These are phyloP conservation scores for Phytophthora colocasiae DNA, from an alignment of 352 stramenopile genomes.

Conservation along the genomic window DNA sequence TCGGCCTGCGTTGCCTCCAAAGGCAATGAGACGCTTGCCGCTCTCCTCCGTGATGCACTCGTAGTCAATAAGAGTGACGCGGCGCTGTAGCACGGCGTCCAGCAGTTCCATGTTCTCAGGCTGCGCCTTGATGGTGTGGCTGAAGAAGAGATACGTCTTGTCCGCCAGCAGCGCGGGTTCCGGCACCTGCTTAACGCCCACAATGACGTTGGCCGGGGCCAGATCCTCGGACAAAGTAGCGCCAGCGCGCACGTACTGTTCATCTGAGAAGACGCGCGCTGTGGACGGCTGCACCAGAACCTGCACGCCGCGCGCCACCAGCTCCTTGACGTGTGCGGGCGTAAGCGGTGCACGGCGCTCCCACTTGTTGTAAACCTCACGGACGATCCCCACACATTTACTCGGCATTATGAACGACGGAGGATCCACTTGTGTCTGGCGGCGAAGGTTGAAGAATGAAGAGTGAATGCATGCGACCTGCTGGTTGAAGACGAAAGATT, in stretches of 20 bases:
- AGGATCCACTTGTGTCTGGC: constrained; percentile 4
- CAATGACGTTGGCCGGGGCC: constrained; percentile 88
- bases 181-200: constrained; percentile 96
- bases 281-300: constrained; percentile 95
- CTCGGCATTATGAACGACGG: constrained; percentile 30
- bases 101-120: constrained; percentile 96
- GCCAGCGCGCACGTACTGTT: constrained; percentile 91
- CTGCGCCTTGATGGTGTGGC: constrained; percentile 97
- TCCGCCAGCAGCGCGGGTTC: constrained; percentile 83
- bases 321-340: constrained; percentile 88
- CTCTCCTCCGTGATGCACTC: constrained; percentile 94
- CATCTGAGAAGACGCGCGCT: constrained; percentile 93
- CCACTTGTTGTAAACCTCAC: constrained; percentile 96
- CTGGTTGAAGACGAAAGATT: constrained; percentile 21
- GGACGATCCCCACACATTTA: constrained; percentile 90
- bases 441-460: constrained; percentile 28
- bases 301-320: constrained; percentile 81
- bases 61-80: constrained; percentile 96
- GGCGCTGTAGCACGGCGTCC: constrained; percentile 91
- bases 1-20: constrained; percentile 94
- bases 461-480: constrained; percentile 7
- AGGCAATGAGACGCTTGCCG: constrained; percentile 92
- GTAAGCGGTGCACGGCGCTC: constrained; percentile 94
- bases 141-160: constrained; percentile 98
- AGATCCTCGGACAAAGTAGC: constrained; percentile 93